A percentile compares a stretch with the other conserved stretches of the same genome.
phyloP scores from a whole-genome alignment of 1,284 basidiomycete genomes.

The Microstroma glucosiphilum region DNA sequence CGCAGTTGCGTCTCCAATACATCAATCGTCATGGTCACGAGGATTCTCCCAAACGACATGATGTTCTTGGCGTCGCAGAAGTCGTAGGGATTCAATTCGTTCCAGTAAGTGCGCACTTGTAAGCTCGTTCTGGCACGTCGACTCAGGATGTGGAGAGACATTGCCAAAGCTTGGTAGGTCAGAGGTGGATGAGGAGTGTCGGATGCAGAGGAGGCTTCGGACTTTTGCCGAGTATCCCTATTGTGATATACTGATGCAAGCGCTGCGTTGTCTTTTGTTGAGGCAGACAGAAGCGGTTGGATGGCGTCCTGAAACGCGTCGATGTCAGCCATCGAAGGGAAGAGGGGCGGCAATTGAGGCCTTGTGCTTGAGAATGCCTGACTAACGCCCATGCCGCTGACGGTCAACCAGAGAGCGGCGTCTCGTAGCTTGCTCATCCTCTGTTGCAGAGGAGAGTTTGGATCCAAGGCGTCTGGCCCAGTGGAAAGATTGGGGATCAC shows the following conservation, averaged over 20 bases:
- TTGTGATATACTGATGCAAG: background rate
- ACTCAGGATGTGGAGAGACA: background rate
- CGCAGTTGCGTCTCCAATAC: background rate
- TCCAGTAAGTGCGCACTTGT: background rate
- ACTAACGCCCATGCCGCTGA: background rate
- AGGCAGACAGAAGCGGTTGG: background rate
- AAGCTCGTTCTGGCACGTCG: background rate
- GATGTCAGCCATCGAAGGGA: background rate
- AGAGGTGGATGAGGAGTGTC: background rate
- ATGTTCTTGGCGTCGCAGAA: background rate
- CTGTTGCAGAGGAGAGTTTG: background rate
- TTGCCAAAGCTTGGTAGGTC: background rate
- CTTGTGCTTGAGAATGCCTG: background rate
- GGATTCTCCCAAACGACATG: background rate
- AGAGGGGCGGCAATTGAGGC: background rate
- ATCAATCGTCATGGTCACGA: background rate
- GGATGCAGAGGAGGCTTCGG: background rate
- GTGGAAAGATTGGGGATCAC: background rate
- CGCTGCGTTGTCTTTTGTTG: background rate
- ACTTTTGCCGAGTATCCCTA: background rate
- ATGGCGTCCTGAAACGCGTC: background rate
- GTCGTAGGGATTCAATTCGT: background rate
- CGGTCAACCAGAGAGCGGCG: background rate
- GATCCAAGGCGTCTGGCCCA: background rate
- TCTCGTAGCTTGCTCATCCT: background rate